Percentiles rank a stretch among this genome's conserved stretches.
These are phyloP conservation scores for Nemania abortiva DNA, from an alignment of 2,329 filamentous ascomycete species.

Conservation along the genomic window DNA sequence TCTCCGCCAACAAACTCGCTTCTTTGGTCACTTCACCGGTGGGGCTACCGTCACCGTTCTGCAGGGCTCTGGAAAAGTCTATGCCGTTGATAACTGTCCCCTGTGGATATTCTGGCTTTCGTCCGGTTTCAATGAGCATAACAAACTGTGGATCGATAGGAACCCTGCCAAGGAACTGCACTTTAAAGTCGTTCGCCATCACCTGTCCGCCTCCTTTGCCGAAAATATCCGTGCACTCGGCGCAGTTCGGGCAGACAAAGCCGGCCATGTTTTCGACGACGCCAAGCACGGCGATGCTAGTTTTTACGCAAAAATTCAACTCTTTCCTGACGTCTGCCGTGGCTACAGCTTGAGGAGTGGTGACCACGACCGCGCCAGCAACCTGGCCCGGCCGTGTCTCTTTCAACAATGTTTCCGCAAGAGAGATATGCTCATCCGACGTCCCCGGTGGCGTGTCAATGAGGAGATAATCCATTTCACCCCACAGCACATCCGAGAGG, in stretches of 20 bases:
- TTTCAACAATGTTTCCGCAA: conserved; percentile 84
- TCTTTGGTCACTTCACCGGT: conserved; percentile 53
- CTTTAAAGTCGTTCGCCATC: conserved; percentile 88
- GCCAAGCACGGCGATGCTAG: conserved; percentile 81
- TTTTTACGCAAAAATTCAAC: conserved; percentile 92
- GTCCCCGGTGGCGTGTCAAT: conserved; percentile 97
- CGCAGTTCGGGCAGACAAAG: conserved; percentile 83
- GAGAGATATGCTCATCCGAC: conserved; percentile 95
- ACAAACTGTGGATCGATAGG: conserved; percentile 96
- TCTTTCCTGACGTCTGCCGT: conserved; percentile 96
- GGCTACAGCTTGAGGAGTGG: conserved; percentile 93
- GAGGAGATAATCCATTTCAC: conserved; percentile 87
- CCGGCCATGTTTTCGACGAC: conserved; percentile 98
- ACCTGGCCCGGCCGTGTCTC: conserved; percentile 75
- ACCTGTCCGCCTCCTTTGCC: conserved; percentile 88
- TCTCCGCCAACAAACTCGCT: conserved; percentile 69
- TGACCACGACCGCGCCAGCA: conserved; percentile 91
- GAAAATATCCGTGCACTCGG: conserved; percentile 93
- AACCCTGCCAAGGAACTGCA: conserved; percentile 86
- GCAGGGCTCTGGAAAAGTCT: conserved; percentile 60
- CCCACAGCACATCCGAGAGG: conserved; percentile 90
- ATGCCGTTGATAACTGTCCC: conserved; percentile 73
- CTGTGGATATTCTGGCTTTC: conserved; percentile 73
- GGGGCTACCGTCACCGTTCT: conserved; percentile 43
- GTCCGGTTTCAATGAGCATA: conserved; percentile 81